Base-by-base conservation (phyloP, 2,329 filamentous ascomycete species). In the Nannizzia gypsea region DNA sequence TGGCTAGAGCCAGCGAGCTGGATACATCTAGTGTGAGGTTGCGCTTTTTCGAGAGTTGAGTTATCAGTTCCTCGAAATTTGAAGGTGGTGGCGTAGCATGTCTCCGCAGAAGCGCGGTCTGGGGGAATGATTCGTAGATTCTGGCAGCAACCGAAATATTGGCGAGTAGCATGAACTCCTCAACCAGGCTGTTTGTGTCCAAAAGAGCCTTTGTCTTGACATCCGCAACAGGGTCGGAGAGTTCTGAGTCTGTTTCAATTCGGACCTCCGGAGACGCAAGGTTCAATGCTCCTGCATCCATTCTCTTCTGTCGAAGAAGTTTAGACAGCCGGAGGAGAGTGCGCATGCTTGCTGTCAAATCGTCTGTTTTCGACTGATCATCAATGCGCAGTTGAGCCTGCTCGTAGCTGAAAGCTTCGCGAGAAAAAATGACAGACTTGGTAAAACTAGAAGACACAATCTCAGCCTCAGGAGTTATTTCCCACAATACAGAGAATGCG, bases 151-250 rank as follows among this genome's bases (percentile, higher is more conserved):
- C 95, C 66, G 87, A 92, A 69, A 90, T 90, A 76, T 99, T 99
- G 79, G 93, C 95, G 72, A 97, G 88, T 70, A 99, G 80, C 93
- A 99, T 99, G 80, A 99, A 97, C 72, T 99, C 93, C 71, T 99
- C 93, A 28, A 99, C 95, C 3, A 99, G 83, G 22, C 92, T 96
- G 77, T 97, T 99, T 58, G 93, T 99, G 69, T 93, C 91, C 40
- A 99, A 84, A 57, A 91, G 84, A 67, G 91, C 82, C 76, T 99
- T 99, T 4, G 91, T 95, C 78, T 97, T 90, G 66, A 99, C 89
- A 68, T 97, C 93, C 8, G 75, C 73, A 59, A 96, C 87, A 0
- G 93, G 92, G 70, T 97, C 93, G 1, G 91, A 95, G 0, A 92
- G 95, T 74, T 99, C 93, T 6, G 89, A 95, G 71, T 96, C 92